phyloP scores from a whole-genome alignment of 1,139 yeast genomes.

The Suhomyces wounanorum region DNA sequence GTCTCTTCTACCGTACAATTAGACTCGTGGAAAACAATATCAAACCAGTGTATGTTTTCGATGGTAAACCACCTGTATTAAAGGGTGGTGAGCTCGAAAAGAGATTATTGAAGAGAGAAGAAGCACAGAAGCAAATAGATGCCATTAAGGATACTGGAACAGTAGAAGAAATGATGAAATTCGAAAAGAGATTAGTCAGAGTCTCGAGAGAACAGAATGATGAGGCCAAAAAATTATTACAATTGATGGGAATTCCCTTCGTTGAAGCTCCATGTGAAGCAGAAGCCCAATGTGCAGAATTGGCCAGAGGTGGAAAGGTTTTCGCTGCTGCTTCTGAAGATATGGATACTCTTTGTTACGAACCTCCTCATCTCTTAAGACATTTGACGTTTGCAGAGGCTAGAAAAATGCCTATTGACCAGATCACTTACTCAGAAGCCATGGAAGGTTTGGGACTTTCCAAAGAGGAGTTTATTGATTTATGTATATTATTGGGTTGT shows the following conservation, averaged over 20 bases:
- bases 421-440: constrained; percentile 68
- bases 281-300: constrained; percentile 95
- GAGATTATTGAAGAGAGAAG: constrained; percentile 77
- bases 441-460: constrained; percentile 76
- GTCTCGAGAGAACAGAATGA: constrained; percentile 91
- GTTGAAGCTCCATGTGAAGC: constrained; percentile 98
- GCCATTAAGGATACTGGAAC: constrained; percentile 79
- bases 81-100: constrained; percentile 93
- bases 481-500: constrained; percentile 92
- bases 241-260: constrained; percentile 92
- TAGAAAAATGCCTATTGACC: constrained; percentile 88
- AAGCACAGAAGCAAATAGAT: constrained; percentile 74
- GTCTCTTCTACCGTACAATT: constrained; percentile 90
- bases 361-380: constrained; percentile 78
- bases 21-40: constrained; percentile 88
- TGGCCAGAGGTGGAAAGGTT: constrained; percentile 85
- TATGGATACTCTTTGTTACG: constrained; percentile 96
- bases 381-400: constrained; percentile 95
- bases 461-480: constrained; percentile 75
- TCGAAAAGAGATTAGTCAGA: constrained; percentile 83
- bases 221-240: constrained; percentile 80
- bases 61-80: constrained; percentile 91
- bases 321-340: constrained; percentile 98
- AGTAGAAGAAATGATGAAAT: constrained; percentile 71
- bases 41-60: constrained; percentile 95